Evolutionary conservation across 257 asterid species (phyloP), one percentile per base, ranked within the genome.

Genomic region (Solanum megistacrolobum): DNA sequence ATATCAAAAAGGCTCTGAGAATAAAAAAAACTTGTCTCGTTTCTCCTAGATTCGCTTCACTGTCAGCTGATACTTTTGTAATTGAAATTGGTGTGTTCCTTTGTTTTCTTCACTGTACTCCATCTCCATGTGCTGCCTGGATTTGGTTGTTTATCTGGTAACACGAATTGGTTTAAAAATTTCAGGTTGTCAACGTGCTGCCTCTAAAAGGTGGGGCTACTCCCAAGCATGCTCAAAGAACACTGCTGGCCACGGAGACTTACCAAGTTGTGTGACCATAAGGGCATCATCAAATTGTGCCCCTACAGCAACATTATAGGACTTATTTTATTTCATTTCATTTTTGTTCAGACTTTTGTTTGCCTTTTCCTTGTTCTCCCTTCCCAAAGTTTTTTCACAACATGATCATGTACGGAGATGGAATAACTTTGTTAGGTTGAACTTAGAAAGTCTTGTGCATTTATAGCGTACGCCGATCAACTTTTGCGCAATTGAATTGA

Each of bases 161-260:
- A 86, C 46, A 10, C 43, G 8, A 86, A 23, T 79, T 43, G 85
- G n/a, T 79, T 31, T 27, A 16, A 83, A n/a, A 16, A 85, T 73
- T 91, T 90, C 95, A 95, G 98, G 96, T 93, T 68, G 78, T 83
- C 38, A 93, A 88, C 79, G 66, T 95, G 87, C 83, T 94, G 90
- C 96, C 95, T 7, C 89, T 90, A 89, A 92, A 74, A 88, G 95
- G 97, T 41, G 97, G 94, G 69, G 89, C 90, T 36, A 90, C 95
- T 25, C 98, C 98, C 86, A 94, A 92, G 92, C 91, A 87, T 89
- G 91, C 97, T n/a, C 95, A 94, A 91, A 93, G 98, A 88, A 91
- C 95, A 43, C 69, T 87, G 87, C 94, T 94, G 27, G 90, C 94
- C 36, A 88, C 98, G 10, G 98, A 95, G 58, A 92, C 90, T 90